Conservation (phyloP, 768 basidiomycete genomes). For the Pisolithus microcarpus region DNA sequence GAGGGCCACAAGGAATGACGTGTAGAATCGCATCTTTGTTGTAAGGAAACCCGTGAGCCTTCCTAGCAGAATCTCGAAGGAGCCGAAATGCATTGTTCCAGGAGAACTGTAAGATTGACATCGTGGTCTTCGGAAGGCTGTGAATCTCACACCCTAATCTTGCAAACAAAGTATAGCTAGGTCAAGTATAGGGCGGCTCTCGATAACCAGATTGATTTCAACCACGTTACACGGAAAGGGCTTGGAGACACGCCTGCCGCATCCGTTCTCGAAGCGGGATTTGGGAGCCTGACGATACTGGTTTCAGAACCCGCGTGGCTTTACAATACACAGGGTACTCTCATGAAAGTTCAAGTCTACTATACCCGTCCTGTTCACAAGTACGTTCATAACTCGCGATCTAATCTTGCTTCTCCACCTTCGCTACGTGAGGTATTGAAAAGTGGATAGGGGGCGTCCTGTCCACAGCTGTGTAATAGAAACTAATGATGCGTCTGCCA, state of each 20-base stretch:
- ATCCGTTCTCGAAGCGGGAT: constrained; percentile 10
- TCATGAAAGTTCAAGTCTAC: no score
- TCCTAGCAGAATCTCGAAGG: constrained; percentile 32
- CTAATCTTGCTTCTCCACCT: background rate
- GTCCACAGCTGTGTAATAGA: constrained; percentile 29
- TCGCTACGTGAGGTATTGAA: constrained; percentile 7
- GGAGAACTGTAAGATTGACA: constrained; percentile 27
- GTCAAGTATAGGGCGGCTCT: constrained; percentile 22
- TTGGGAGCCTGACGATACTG: constrained; percentile 7
- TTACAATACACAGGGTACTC: no score
- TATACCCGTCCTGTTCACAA: background rate
- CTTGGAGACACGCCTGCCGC: constrained; percentile 12
- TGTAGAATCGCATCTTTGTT: constrained; percentile 30
- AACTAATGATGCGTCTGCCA: constrained; percentile 27
- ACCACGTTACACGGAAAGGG: constrained; percentile 13
- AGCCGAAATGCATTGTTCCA: constrained; percentile 30
- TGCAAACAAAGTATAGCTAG: no score
- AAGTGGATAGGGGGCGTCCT: constrained; percentile 29
- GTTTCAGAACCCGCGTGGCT: no score
- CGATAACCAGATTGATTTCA: constrained; percentile 12
- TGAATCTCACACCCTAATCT: constrained; percentile 32
- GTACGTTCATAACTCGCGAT: background rate
- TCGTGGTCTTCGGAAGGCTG: constrained; percentile 32
- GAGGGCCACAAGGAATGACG: constrained; percentile 32
- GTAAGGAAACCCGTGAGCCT: constrained; percentile 38